These are phyloP conservation scores for Ophiocordyceps camponoti-leonardi DNA, from an alignment of 2,329 filamentous ascomycete species.

Conservation along the genomic window DNA sequence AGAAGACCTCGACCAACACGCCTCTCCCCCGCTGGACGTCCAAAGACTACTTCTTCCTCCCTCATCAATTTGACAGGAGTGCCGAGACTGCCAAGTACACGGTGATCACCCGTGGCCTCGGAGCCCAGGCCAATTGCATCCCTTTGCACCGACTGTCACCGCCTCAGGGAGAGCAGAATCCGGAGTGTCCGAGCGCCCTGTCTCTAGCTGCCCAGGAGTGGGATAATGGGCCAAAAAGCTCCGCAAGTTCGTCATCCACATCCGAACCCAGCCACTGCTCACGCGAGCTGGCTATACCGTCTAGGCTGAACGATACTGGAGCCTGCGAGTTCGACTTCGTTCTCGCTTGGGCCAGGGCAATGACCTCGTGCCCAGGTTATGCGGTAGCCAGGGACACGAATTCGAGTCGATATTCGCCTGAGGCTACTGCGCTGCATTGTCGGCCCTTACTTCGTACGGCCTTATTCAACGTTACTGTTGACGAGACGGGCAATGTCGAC, in stretches of 20 bases:
- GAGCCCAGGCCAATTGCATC: constrained; percentile 8
- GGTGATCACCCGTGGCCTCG: constrained; percentile 11
- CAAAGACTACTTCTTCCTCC: constrained; percentile 25
- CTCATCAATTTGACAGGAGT: constrained; percentile 11
- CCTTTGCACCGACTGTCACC: background rate
- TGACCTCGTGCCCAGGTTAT: background rate
- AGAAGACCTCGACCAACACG: constrained; percentile 20
- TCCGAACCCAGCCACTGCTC: background rate
- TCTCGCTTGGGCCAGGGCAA: constrained; percentile 10
- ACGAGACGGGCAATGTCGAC: constrained; percentile 9
- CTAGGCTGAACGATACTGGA: background rate
- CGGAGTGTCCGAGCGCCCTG: background rate
- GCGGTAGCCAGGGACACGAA: constrained; percentile 3
- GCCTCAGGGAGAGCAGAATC: background rate
- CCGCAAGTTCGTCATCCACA: background rate
- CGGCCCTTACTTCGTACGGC: constrained; percentile 12
- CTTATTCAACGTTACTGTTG: constrained; percentile 16
- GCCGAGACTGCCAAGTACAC: constrained; percentile 1
- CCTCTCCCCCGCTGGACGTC: constrained; percentile 32
- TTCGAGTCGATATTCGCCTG: constrained; percentile 6
- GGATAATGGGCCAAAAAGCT: too few species aligned
- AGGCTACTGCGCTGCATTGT: constrained; percentile 4
- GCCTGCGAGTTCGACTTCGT: too few species aligned
- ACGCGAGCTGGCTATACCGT: background rate
- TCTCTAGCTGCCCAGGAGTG: background rate